Evolutionary conservation across 2,329 filamentous ascomycete genomes (phyloP).

Genomic region (Ceratocystis eucalypticola): DNA sequence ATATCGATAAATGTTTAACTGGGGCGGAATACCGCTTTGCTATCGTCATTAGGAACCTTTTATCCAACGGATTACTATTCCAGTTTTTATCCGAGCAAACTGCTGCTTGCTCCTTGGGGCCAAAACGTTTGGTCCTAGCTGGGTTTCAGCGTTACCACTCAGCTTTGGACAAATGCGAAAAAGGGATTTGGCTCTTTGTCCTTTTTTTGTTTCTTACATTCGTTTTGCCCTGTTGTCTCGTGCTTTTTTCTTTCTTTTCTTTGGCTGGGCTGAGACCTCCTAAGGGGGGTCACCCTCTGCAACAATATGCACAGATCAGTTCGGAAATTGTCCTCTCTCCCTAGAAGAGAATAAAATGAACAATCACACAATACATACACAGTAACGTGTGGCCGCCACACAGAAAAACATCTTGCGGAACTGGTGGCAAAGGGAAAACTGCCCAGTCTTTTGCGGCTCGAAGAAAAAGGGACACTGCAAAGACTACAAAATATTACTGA

Average conservation of each 20-base stretch:
- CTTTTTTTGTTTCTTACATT: too few species aligned
- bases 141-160: too few species aligned
- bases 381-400: not conserved
- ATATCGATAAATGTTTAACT: too few species aligned
- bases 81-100: too few species aligned
- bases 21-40: too few species aligned
- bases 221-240: too few species aligned
- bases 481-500: not conserved
- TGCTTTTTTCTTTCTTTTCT: not conserved
- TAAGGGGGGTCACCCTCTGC: not conserved
- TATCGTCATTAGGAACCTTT: too few species aligned
- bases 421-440: not conserved
- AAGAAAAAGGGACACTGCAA: not conserved
- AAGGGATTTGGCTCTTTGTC: too few species aligned
- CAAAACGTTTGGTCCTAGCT: too few species aligned
- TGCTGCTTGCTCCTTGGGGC: too few species aligned
- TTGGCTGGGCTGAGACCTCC: not conserved
- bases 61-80: too few species aligned
- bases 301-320: not conserved
- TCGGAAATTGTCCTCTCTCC: slow-evolving; percentile 2
- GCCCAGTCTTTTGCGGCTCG: not conserved
- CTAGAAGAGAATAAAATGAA: not conserved
- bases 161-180: too few species aligned
- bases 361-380: not conserved
- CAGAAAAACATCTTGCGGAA: not conserved